Evolutionary conservation across 2,329 filamentous ascomycete genomes (phyloP).

Genomic region (Colletotrichum musae): DNA sequence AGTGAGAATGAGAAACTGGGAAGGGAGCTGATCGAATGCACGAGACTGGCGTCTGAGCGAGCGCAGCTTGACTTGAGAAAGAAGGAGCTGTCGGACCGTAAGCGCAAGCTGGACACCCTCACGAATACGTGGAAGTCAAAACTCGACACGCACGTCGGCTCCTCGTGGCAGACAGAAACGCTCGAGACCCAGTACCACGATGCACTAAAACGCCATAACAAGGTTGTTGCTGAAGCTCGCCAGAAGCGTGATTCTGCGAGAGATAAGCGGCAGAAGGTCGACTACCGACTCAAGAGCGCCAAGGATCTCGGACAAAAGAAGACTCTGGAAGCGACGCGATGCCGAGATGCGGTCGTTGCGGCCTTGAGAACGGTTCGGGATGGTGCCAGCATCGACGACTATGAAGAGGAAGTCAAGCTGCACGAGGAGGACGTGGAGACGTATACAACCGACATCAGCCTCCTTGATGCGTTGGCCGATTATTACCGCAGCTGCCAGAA

Average conservation of each 20-base stretch:
- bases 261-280: constrained; percentile 82
- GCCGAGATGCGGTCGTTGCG: constrained; percentile 69
- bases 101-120: constrained; percentile 83
- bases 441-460: constrained; percentile 76
- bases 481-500: constrained; percentile 81
- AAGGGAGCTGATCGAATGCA: constrained; percentile 87
- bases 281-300: constrained; percentile 78
- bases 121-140: constrained; percentile 80
- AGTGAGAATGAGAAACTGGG: constrained; percentile 80
- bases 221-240: constrained; percentile 74
- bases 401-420: constrained; percentile 64
- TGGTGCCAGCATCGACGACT: constrained; percentile 67
- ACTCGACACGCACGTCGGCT: constrained; percentile 75
- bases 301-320: constrained; percentile 77
- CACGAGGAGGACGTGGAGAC: constrained; percentile 72
- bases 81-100: constrained; percentile 82
- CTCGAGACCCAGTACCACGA: constrained; percentile 81
- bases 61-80: constrained; percentile 88
- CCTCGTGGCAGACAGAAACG: constrained; percentile 77
- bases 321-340: constrained; percentile 72
- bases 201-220: constrained; percentile 70
- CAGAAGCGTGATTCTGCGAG: constrained; percentile 78
- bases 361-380: constrained; percentile 63
- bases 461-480: constrained; percentile 77
- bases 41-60: constrained; percentile 83